Percentiles rank a stretch among this genome's conserved stretches.
These are phyloP conservation scores for Hypoxylon perforatum DNA, from an alignment of 495 filamentous ascomycete species.

Conservation along the genomic window DNA sequence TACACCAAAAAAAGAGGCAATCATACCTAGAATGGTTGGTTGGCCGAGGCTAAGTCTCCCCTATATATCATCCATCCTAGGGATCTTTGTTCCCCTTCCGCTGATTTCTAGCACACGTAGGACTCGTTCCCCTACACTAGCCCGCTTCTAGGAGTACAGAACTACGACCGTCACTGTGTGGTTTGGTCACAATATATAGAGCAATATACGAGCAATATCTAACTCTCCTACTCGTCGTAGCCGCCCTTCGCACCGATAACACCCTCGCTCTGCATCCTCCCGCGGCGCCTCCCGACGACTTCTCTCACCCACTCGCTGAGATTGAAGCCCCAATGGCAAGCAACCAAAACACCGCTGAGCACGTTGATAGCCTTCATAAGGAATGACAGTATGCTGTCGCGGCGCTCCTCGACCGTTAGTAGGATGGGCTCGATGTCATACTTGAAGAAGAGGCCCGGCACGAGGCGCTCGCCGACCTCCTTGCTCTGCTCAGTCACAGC, in stretches of 20 bases:
- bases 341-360: conserved; percentile 68
- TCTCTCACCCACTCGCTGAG: conserved; percentile 63
- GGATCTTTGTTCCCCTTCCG: too few species aligned
- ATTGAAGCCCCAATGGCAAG: conserved; percentile 69
- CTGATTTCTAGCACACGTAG: background rate
- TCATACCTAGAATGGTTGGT: too few species aligned
- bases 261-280: conserved; percentile 64
- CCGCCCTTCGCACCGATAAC: conserved; percentile 60
- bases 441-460: conserved; percentile 98
- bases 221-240: conserved; percentile 48
- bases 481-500: conserved; percentile 88
- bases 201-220: too few species aligned
- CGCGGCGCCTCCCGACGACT: conserved; percentile 58
- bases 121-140: background rate
- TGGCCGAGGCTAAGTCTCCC: too few species aligned
- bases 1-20: too few species aligned
- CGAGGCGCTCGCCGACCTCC: conserved; percentile 71
- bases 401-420: conserved; percentile 83
- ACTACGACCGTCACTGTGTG: too few species aligned
- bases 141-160: too few species aligned
- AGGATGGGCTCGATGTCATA: conserved; percentile 98
- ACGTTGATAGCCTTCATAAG: conserved; percentile 77
- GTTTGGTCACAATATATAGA: too few species aligned
- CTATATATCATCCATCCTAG: too few species aligned
- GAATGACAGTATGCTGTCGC: conserved; percentile 77